These are phyloP conservation scores for Takakia lepidozioides DNA, from an alignment of 225 moss, liverwort and hornwort species.

Conservation along the genomic window DNA sequence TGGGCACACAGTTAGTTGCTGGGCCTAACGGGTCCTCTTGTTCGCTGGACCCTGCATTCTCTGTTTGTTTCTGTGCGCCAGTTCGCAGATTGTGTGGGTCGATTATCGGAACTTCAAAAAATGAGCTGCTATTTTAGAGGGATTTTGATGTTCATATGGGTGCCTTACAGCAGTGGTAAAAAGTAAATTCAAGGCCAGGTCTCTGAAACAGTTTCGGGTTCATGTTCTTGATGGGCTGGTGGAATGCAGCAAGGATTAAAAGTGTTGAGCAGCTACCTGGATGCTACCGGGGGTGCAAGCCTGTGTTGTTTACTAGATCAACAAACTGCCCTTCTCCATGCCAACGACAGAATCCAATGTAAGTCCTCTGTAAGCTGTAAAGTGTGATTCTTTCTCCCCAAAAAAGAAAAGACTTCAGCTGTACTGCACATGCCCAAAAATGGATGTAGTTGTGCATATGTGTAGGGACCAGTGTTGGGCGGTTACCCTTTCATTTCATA, in stretches of 20 bases:
- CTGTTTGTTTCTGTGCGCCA: too few species aligned
- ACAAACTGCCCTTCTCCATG: slow-evolving; percentile 64
- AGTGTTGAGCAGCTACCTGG: slow-evolving; percentile 68
- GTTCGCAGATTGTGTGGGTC: too few species aligned
- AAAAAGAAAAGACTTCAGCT: too few species aligned
- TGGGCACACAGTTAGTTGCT: too few species aligned
- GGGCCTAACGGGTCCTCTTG: too few species aligned
- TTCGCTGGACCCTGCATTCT: too few species aligned
- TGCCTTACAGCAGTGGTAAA: too few species aligned
- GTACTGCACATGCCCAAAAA: neutral
- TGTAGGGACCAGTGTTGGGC: too few species aligned
- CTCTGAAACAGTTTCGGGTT: neutral
- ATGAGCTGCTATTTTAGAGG: too few species aligned
- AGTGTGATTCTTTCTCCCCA: neutral
- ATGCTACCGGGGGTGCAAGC: slow-evolving; percentile 56
- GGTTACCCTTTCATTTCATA: neutral
- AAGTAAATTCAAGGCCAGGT: too few species aligned
- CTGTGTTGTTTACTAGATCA: slow-evolving; percentile 84
- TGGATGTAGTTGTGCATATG: slow-evolving; percentile 1
- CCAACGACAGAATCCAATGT: slow-evolving; percentile 71
- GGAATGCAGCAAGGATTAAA: slow-evolving; percentile 70
- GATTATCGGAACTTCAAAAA: too few species aligned
- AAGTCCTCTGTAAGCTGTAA: slow-evolving; percentile 10
- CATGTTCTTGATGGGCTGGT: neutral
- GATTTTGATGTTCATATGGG: too few species aligned